These are phyloP conservation scores for Wickerhamomyces sydowiorum DNA, from an alignment of 805 yeast genomes.

Conservation along the genomic window DNA sequence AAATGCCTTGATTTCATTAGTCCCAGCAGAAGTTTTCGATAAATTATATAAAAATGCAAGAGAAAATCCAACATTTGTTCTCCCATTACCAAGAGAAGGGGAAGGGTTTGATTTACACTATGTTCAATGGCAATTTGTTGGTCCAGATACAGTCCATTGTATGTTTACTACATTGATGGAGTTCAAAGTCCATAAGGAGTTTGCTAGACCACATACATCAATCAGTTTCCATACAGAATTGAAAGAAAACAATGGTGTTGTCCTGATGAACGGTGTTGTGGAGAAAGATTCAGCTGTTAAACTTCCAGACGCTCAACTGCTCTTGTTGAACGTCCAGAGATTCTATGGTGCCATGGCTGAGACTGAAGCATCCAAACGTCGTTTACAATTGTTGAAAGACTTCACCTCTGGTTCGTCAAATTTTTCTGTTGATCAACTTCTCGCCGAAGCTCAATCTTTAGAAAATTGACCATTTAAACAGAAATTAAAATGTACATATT, in stretches of 20 bases:
- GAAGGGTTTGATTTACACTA: constrained; percentile 76
- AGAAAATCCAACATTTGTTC: constrained; percentile 74
- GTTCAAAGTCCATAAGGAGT: constrained; percentile 84
- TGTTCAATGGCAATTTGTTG: constrained; percentile 90
- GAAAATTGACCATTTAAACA: constrained; percentile 31
- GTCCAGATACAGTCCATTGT: constrained; percentile 78
- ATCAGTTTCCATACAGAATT: constrained; percentile 82
- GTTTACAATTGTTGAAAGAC: constrained; percentile 51
- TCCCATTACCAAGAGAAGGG: constrained; percentile 72
- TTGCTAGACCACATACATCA: constrained; percentile 92
- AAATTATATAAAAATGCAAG: constrained; percentile 60
- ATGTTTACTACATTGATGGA: constrained; percentile 89
- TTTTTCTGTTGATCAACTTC: constrained; percentile 64
- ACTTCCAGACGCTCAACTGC: constrained; percentile 69
- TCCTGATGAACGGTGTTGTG: constrained; percentile 81
- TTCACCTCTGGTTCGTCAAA: constrained; percentile 65
- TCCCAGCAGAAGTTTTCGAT: constrained; percentile 55
- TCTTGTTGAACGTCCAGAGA: constrained; percentile 71
- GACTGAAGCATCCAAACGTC: constrained; percentile 37
- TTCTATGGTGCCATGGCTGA: constrained; percentile 67
- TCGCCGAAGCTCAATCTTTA: constrained; percentile 68
- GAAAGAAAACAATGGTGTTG: constrained; percentile 48
- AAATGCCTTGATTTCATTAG: constrained; percentile 57
- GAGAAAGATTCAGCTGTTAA: constrained; percentile 67
- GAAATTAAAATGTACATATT: background rate